These are phyloP conservation scores for Penicillium freii DNA, from an alignment of 2,329 filamentous ascomycete genomes.

Conservation along the genomic window DNA sequence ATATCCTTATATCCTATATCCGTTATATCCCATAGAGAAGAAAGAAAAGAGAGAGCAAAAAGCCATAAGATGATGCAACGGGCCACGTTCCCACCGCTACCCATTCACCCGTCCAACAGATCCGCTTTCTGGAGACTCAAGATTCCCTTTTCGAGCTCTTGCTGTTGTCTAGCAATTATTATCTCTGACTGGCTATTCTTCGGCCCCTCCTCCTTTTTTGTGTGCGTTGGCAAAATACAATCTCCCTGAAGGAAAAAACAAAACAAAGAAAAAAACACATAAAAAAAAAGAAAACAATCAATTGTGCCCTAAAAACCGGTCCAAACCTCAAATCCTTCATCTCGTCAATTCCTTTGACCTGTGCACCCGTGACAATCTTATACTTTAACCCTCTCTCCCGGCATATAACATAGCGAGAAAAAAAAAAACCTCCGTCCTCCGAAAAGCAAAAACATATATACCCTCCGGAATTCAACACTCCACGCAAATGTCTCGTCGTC, in stretches of 20 bases:
- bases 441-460: neutral
- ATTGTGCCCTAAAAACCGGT: neutral
- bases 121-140: slow-evolving; percentile 19
- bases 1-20: neutral
- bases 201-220: slow-evolving; percentile 14
- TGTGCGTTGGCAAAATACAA: slow-evolving; percentile 13
- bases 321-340: neutral
- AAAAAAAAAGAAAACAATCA: neutral
- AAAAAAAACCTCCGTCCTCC: neutral
- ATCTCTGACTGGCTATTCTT: slow-evolving; percentile 18
- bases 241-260: slow-evolving; percentile 8
- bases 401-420: slow-evolving; percentile 12
- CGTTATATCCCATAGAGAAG: neutral
- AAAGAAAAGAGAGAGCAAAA: neutral
- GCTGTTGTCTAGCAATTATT: slow-evolving; percentile 11
- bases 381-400: neutral
- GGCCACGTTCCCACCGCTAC: slow-evolving; percentile 6
- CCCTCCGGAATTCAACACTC: slow-evolving; percentile 9
- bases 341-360: neutral
- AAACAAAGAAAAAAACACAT: slow-evolving; percentile 5
- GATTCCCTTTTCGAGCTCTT: slow-evolving; percentile 19
- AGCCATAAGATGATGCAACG: slow-evolving; percentile 5
- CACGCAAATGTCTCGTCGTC: slow-evolving; percentile 34
- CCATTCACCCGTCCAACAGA: slow-evolving; percentile 8
- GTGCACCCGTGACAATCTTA: neutral